These are phyloP conservation scores for Chaetomium globosum DNA, from an alignment of 2,329 filamentous ascomycete species.

Conservation along the genomic window DNA sequence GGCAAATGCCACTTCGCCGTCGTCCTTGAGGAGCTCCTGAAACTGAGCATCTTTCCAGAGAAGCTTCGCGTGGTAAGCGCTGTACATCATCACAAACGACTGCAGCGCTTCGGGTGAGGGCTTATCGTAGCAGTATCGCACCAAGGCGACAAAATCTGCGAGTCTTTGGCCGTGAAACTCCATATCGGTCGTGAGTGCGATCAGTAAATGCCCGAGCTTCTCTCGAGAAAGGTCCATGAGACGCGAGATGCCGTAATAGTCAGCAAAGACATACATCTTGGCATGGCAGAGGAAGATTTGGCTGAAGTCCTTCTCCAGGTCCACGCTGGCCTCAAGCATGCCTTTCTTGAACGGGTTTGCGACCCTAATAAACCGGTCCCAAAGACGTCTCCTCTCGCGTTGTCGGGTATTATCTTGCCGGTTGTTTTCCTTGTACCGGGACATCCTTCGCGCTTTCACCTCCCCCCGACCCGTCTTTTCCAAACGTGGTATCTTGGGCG, in stretches of 20 bases:
- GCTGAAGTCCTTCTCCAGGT: constrained; percentile 16
- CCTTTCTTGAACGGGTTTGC: background rate
- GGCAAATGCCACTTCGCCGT: background rate
- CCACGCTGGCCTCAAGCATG: too few species aligned
- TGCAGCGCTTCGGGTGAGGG: constrained; percentile 33
- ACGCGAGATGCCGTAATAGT: constrained; percentile 44
- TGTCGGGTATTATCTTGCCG: background rate
- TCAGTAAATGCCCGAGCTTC: constrained; percentile 43
- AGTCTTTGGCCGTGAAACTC: background rate
- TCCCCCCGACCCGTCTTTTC: too few species aligned
- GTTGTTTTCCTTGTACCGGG: too few species aligned
- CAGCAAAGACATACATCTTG: constrained; percentile 45
- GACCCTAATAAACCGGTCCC: background rate
- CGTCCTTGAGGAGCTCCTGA: background rate
- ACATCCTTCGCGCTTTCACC: too few species aligned
- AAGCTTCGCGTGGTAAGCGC: background rate
- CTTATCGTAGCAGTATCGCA: constrained; percentile 44
- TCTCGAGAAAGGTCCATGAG: constrained; percentile 40
- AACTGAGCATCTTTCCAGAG: constrained; percentile 16
- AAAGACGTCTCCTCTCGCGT: background rate
- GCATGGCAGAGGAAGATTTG: constrained; percentile 46
- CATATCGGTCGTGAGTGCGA: constrained; percentile 32
- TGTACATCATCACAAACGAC: constrained; percentile 6
- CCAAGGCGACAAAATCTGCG: constrained; percentile 32
- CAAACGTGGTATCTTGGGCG: too few species aligned